phyloP scores from a whole-genome alignment of 208 protist species.

The Leishmania guyanensis region DNA sequence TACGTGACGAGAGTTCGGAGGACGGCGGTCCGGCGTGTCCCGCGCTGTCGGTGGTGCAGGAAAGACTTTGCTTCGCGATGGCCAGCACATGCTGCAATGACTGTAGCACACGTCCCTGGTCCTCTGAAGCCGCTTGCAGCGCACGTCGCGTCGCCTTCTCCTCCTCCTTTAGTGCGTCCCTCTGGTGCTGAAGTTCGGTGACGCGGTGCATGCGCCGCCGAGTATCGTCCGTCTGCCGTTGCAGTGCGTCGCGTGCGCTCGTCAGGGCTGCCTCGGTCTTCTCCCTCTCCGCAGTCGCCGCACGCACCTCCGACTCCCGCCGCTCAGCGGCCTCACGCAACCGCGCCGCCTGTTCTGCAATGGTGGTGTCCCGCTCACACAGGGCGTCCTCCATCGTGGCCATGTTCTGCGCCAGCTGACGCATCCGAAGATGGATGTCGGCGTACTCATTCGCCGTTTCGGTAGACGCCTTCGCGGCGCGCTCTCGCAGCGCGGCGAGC shows the following conservation, averaged over 20 bases:
- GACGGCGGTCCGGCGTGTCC: neutral
- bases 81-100: slow-evolving; percentile 15
- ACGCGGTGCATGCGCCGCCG: slow-evolving; percentile 57
- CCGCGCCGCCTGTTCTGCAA: slow-evolving; percentile 28
- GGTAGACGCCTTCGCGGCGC: slow-evolving; percentile 23
- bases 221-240: slow-evolving; percentile 66
- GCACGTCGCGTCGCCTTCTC: slow-evolving; percentile 12
- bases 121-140: slow-evolving; percentile 6
- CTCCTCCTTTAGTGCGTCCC: slow-evolving; percentile 16
- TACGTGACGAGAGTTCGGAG: neutral
- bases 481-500: slow-evolving; percentile 25
- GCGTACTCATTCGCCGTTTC: slow-evolving; percentile 32
- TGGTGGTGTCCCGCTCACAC: slow-evolving; percentile 28
- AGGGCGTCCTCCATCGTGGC: slow-evolving; percentile 26
- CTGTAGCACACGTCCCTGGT: slow-evolving; percentile 22
- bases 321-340: slow-evolving; percentile 11
- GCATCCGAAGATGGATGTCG: slow-evolving; percentile 33
- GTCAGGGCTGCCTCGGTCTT: slow-evolving; percentile 27
- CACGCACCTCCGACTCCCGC: slow-evolving; percentile 13
- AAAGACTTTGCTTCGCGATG: neutral
- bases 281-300: slow-evolving; percentile 21
- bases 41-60: neutral
- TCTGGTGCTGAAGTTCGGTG: slow-evolving; percentile 48
- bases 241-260: slow-evolving; percentile 27
- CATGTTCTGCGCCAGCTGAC: slow-evolving; percentile 35